These are phyloP conservation scores for Penicillium sp. DNA, from an alignment of 2,329 filamentous ascomycete species.

Conservation along the genomic window DNA sequence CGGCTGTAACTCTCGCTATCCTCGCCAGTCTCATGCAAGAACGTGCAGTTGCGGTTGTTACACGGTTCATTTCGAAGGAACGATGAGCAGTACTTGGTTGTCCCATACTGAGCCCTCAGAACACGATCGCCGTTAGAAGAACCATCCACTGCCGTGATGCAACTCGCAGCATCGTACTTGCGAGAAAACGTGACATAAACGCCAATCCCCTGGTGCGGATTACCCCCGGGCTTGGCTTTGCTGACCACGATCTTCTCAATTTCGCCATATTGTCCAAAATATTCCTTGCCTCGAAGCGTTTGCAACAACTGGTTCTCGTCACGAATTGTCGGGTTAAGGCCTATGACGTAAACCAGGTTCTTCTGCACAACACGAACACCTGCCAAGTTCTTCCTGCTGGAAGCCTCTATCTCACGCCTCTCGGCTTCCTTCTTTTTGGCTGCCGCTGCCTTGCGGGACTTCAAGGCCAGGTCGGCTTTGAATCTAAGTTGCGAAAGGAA, in stretches of 20 bases:
- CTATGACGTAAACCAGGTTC: slow-evolving; percentile 97
- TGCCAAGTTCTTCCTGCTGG: slow-evolving; percentile 92
- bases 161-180: slow-evolving; percentile 84
- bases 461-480: slow-evolving; percentile 55
- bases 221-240: slow-evolving; percentile 77
- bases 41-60: slow-evolving; percentile 96
- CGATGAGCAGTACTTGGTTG: slow-evolving; percentile 97
- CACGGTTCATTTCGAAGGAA: slow-evolving; percentile 94
- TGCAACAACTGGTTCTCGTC: slow-evolving; percentile 85
- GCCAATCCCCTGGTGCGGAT: slow-evolving; percentile 79
- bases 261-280: slow-evolving; percentile 97
- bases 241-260: slow-evolving; percentile 99
- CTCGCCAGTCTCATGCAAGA: slow-evolving; percentile 96
- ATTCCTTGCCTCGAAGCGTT: slow-evolving; percentile 84
- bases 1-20: slow-evolving; percentile 95
- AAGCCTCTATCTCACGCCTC: slow-evolving; percentile 92
- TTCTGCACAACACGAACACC: slow-evolving; percentile 96
- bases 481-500: slow-evolving; percentile 35
- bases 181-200: slow-evolving; percentile 98
- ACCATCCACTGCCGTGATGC: slow-evolving; percentile 89
- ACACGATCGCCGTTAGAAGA: slow-evolving; percentile 86
- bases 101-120: slow-evolving; percentile 75
- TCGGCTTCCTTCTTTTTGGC: slow-evolving; percentile 91
- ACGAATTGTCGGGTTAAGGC: slow-evolving; percentile 83
- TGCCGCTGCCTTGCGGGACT: slow-evolving; percentile 90